A percentile compares a stretch with the other conserved stretches of the same genome.
Evolutionary conservation across 1,284 basidiomycete genomes (phyloP).

Genomic region (Tausonia pullulans): DNA sequence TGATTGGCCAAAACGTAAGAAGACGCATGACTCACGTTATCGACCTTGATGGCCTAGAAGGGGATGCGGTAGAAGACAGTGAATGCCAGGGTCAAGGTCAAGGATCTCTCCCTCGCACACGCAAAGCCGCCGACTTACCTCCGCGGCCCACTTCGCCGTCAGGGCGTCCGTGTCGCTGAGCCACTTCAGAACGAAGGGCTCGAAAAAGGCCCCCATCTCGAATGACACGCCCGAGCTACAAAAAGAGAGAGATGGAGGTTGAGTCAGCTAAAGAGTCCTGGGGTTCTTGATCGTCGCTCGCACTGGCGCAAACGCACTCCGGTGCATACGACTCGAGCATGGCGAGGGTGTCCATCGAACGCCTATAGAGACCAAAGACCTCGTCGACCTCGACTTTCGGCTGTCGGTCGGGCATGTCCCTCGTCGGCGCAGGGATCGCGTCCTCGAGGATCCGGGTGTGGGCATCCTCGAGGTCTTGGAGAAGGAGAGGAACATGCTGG

Average conservation of each 20-base stretch:
- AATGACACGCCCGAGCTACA: constrained; percentile 50
- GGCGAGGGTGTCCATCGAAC: constrained; percentile 26
- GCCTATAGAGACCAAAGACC: constrained; percentile 71
- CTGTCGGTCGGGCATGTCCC: background rate
- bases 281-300: background rate
- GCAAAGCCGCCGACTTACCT: constrained; percentile 42
- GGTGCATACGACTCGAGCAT: constrained; percentile 38
- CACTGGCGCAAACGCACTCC: constrained; percentile 41
- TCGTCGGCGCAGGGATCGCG: constrained; percentile 61
- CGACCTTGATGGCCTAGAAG: constrained; percentile 63
- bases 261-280: constrained; percentile 1
- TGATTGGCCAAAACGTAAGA: background rate
- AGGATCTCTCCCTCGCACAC: background rate
- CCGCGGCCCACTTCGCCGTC: constrained; percentile 88
- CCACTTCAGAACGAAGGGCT: constrained; percentile 83
- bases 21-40: constrained; percentile 48
- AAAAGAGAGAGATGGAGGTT: background rate
- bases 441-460: constrained; percentile 60
- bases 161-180: constrained; percentile 77
- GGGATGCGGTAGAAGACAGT: background rate
- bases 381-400: constrained; percentile 75
- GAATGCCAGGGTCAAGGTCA: background rate
- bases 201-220: constrained; percentile 64
- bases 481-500: constrained; percentile 58
- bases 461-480: constrained; percentile 62